Base-by-base conservation (phyloP, 352 stramenopile genomes). In the Phytophthora quininea region DNA sequence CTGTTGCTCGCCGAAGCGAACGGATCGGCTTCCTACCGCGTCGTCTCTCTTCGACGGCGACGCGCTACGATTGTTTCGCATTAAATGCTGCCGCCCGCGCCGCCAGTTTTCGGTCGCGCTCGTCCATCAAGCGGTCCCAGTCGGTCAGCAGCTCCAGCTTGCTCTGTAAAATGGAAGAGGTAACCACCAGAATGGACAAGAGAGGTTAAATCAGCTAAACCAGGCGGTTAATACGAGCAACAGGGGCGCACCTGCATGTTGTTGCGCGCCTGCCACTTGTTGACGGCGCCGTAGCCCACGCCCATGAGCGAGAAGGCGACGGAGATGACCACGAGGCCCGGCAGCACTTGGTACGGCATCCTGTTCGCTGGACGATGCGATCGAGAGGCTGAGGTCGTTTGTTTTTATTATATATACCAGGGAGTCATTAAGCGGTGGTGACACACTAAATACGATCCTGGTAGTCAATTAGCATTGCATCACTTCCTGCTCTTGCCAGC, bases 341-440 rank as follows among this genome's bases (percentile, higher is more conserved):
- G 85, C 59, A 95, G 63, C 61, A 93, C 78, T 86, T 95, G 87
- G 82, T 93, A 95, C 80, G 87, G 87, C 87, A 95, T 95, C 15
- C 67, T 85, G 12, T 3, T 53, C 19, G 19, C 19, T 24, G 0
- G 19, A 24, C 19, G 19, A 24, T 24, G 19, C 19, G 19, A 24
- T 24, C 19, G 19, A 24, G 19, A 24, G 19, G 19, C 19, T 24
- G 19, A 24, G 19, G 19, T 24, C 19, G 19, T 24, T 24, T 24
- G 19, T 24, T 24, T 0, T 24, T 24, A 24, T 24, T 24, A 24
- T 24, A 24, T 24, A 24, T 24, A 24, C 19, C 19, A 24, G 19
- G 19, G 19, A 24, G 19, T 24, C 19, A 24, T 24, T 24, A 24
- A 24, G 19, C 19, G 0, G 19, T 24, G 0, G 19, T 24, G 19